These are phyloP conservation scores for Cytospora piceicola DNA, from an alignment of 2,329 filamentous ascomycete species.

Conservation along the genomic window DNA sequence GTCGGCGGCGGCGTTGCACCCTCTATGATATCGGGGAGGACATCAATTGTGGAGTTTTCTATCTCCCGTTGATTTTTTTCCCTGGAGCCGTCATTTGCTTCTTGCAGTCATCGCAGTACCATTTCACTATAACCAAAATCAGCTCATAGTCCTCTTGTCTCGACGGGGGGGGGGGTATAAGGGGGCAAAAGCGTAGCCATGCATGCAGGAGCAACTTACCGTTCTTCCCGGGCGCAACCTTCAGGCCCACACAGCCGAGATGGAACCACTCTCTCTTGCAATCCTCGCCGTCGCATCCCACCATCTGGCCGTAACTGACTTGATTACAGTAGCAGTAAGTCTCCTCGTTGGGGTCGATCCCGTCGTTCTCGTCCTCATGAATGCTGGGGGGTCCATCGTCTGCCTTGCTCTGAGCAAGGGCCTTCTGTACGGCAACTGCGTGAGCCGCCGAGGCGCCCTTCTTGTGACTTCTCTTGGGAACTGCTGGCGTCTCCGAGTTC, in stretches of 20 bases:
- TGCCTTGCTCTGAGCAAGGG: conserved; percentile 34
- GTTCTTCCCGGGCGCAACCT: conserved; percentile 76
- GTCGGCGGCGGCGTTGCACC: neutral
- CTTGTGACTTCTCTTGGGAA: conserved; percentile 62
- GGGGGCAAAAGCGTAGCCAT: conserved; percentile 34
- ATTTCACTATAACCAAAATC: conserved; percentile 64
- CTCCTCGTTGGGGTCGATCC: conserved; percentile 70
- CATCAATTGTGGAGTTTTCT: conserved; percentile 20
- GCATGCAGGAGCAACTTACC: conserved; percentile 49
- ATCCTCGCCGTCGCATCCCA: conserved; percentile 74
- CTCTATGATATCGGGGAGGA: neutral
- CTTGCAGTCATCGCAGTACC: conserved; percentile 82
- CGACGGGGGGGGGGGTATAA: neutral
- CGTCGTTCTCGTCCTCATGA: conserved; percentile 55
- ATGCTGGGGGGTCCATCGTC: conserved; percentile 36
- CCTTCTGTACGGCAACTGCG: conserved; percentile 45
- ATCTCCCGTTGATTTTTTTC: conserved; percentile 56
- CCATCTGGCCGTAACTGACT: conserved; percentile 83
- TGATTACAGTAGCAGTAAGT: conserved; percentile 81
- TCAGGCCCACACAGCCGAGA: conserved; percentile 78
- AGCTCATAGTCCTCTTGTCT: conserved; percentile 32
- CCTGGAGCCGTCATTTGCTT: conserved; percentile 62
- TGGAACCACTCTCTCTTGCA: conserved; percentile 84
- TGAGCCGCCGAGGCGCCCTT: conserved; percentile 53
- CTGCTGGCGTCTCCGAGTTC: conserved; percentile 43